Percentiles rank a stretch among this genome's conserved stretches.
Conservation (phyloP, 805 yeast species). For the Lachancea dasiensis region DNA sequence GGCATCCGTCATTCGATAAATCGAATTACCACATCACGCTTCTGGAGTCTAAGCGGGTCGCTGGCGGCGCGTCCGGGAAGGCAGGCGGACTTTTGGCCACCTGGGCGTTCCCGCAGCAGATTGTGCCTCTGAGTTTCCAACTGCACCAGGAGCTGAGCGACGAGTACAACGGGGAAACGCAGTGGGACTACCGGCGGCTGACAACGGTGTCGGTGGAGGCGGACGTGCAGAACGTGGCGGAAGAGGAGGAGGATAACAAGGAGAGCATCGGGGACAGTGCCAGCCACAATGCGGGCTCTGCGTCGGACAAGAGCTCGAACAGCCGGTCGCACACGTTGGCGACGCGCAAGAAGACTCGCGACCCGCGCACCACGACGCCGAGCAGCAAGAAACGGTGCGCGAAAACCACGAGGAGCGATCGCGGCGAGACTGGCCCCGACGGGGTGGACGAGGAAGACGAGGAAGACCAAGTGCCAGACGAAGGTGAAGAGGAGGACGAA, state of each 20-base stretch:
- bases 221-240: slow-evolving; percentile 42
- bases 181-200: slow-evolving; percentile 90
- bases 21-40: slow-evolving; percentile 74
- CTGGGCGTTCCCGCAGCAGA: slow-evolving; percentile 96
- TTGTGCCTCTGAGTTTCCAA: slow-evolving; percentile 81
- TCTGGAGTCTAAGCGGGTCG: slow-evolving; percentile 84
- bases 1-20: slow-evolving; percentile 74
- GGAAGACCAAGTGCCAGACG: slow-evolving; percentile 1
- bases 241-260: too few relatives aligned
- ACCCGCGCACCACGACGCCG: slow-evolving; percentile 10
- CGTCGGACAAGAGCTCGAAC: slow-evolving; percentile 8
- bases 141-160: slow-evolving; percentile 79
- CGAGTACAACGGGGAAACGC: slow-evolving; percentile 70
- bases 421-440: neutral
- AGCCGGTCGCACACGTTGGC: slow-evolving; percentile 6
- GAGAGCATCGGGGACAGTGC: too few relatives aligned
- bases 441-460: slow-evolving; percentile 8
- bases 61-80: slow-evolving; percentile 96
- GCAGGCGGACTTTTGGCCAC: slow-evolving; percentile 94
- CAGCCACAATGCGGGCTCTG: slow-evolving; percentile 19
- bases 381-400: slow-evolving; percentile 12
- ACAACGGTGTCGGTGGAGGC: slow-evolving; percentile 87
- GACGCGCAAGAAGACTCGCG: slow-evolving; percentile 6
- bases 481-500: neutral
- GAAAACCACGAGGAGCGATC: slow-evolving; percentile 3